A percentile compares a stretch with the other conserved stretches of the same genome.
Conservation (phyloP, 2,329 filamentous ascomycete species). For the Colletotrichum phormii region DNA sequence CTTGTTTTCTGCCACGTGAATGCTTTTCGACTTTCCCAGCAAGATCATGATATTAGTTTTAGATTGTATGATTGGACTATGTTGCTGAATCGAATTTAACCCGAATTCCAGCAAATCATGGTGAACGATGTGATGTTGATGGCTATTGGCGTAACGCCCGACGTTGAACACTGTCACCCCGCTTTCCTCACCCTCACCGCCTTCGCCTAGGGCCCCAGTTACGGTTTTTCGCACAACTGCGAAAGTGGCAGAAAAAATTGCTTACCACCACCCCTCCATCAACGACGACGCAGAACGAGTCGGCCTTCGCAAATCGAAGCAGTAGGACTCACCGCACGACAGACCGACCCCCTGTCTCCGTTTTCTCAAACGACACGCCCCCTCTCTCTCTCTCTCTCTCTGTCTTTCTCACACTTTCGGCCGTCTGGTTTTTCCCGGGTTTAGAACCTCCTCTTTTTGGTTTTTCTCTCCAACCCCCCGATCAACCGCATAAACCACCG, state of each 20-base stretch:
- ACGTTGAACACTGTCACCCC: neutral
- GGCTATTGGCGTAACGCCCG: neutral
- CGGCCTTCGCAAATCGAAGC: conserved; percentile 31
- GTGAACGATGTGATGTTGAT: neutral
- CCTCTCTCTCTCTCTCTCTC: conserved; percentile 10
- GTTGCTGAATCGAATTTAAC: too few relatives aligned
- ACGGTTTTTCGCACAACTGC: conserved; percentile 28
- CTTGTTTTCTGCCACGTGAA: neutral
- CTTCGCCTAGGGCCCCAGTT: conserved; percentile 52
- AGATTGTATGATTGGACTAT: too few relatives aligned
- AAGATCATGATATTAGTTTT: neutral
- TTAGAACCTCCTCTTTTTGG: conserved; percentile 35
- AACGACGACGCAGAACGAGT: conserved; percentile 16
- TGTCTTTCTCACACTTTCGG: conserved; percentile 22
- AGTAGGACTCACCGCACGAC: conserved; percentile 32
- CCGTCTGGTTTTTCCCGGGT: conserved; percentile 36
- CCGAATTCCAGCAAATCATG: too few relatives aligned
- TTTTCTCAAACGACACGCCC: conserved; percentile 34
- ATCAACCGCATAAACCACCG: conserved; percentile 28
- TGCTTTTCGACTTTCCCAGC: neutral
- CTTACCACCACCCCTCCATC: conserved; percentile 35
- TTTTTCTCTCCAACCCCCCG: conserved; percentile 33
- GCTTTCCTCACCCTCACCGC: conserved; percentile 44
- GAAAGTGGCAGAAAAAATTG: conserved; percentile 36
- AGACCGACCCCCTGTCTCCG: conserved; percentile 36